Conservation (phyloP, 805 yeast genomes). For the Starmerella potacharoeniae region DNA sequence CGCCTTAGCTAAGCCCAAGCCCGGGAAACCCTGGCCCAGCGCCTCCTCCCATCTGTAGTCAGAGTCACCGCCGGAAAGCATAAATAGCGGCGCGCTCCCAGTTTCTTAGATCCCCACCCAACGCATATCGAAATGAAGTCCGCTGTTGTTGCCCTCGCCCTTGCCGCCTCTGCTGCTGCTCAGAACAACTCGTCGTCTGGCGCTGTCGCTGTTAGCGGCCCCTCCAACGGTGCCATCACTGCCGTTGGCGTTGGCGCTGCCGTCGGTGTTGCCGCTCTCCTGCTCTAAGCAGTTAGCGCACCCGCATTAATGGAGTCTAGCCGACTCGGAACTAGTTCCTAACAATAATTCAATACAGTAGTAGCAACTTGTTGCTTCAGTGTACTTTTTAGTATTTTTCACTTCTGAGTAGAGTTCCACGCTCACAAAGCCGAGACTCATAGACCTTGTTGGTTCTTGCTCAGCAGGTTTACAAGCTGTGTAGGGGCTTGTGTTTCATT, state of each 20-base stretch:
- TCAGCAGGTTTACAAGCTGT: too few species aligned
- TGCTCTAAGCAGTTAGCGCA: conserved; percentile 12
- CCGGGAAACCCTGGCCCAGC: background rate
- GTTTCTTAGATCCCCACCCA: background rate
- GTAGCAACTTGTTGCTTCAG: background rate
- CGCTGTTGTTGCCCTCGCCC: conserved; percentile 6
- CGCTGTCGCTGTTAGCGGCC: conserved; percentile 4
- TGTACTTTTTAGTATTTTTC: background rate
- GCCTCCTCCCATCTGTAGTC: background rate
- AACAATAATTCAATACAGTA: background rate
- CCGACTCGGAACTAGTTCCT: background rate
- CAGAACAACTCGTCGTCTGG: conserved; percentile 3
- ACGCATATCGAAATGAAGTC: conserved; percentile 5
- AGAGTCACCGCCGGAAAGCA: background rate
- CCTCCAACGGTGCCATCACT: conserved; percentile 12
- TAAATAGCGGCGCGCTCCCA: background rate
- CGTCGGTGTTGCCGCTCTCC: conserved; percentile 20
- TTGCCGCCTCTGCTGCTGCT: conserved; percentile 10
- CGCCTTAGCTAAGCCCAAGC: conserved; percentile 2
- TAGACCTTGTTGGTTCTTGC: too few species aligned
- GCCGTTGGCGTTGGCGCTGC: conserved; percentile 21
- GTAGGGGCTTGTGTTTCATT: too few species aligned
- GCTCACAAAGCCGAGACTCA: too few species aligned
- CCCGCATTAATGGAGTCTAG: background rate
- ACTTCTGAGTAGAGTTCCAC: background rate